phyloP scores from a whole-genome alignment of 2,329 filamentous ascomycete species.

The Aureobasidium zeae region DNA sequence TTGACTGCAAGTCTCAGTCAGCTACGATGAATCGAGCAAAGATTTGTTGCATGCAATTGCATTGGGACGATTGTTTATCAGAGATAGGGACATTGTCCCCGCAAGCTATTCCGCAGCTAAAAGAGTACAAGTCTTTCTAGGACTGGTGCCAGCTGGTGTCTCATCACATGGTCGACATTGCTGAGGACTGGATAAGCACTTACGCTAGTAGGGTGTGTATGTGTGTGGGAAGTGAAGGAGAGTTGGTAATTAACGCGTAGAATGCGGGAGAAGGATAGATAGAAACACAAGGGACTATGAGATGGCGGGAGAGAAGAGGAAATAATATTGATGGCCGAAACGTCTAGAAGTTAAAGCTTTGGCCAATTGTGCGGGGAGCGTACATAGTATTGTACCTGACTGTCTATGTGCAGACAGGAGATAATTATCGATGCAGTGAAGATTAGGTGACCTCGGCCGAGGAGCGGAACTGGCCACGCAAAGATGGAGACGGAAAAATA shows the following conservation, averaged over 20 bases:
- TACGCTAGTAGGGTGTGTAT: not conserved
- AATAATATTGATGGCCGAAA: conserved; percentile 6
- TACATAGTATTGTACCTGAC: too few species aligned
- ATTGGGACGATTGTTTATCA: not conserved
- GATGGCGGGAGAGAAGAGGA: not conserved
- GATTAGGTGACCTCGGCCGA: not conserved
- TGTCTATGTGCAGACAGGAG: not conserved
- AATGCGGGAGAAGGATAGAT: not conserved
- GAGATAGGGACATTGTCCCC: conserved; percentile 34
- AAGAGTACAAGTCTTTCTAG: conserved; percentile 55
- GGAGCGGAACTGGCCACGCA: too few species aligned
- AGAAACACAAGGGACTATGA: not conserved
- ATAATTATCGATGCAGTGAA: not conserved
- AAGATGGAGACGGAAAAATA: too few species aligned
- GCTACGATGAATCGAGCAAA: not conserved
- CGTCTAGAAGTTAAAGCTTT: conserved; percentile 9
- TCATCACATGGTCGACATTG: conserved; percentile 2
- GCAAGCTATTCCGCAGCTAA: conserved; percentile 52
- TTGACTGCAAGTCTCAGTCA: conserved; percentile 27
- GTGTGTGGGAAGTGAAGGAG: not conserved
- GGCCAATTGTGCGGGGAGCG: conserved; percentile 5
- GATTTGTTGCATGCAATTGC: not conserved
- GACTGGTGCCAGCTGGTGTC: conserved; percentile 55
- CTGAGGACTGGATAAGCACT: not conserved
- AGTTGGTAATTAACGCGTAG: not conserved